Percentiles rank a stretch among this genome's conserved stretches.
These are phyloP conservation scores for Plasmodium blacklocki DNA, from an alignment of 169 alveolate genomes.

Conservation along the genomic window DNA sequence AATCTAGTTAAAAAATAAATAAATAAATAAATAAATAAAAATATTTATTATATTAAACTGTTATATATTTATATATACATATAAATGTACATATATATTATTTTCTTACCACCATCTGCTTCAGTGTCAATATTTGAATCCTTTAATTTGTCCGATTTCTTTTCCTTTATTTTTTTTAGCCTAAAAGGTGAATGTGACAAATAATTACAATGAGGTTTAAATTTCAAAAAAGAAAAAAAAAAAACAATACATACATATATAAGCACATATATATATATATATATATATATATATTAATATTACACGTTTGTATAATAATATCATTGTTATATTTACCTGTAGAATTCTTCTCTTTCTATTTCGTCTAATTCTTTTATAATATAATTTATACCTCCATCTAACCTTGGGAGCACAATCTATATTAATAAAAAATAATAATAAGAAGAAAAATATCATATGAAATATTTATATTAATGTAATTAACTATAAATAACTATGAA, in stretches of 20 bases:
- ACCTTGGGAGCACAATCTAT: slow-evolving; percentile 93
- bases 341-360: slow-evolving; percentile 96
- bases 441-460: neutral
- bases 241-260: neutral
- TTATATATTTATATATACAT: too few relatives aligned
- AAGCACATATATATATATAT: neutral
- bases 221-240: slow-evolving; percentile 76
- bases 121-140: slow-evolving; percentile 22
- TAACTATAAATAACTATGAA: neutral
- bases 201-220: too few relatives aligned
- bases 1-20: neutral
- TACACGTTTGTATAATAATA: neutral
- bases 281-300: neutral
- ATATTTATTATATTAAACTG: too few relatives aligned
- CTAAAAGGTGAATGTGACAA: slow-evolving; percentile 4
- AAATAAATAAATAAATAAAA: too few relatives aligned
- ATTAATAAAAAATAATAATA: neutral
- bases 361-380: slow-evolving; percentile 96
- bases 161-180: slow-evolving; percentile 73
- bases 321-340: slow-evolving; percentile 35
- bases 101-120: slow-evolving; percentile 9
- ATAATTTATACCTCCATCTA: slow-evolving; percentile 91
- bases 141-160: slow-evolving; percentile 55
- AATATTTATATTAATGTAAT: neutral
- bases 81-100: too few relatives aligned